Conservation (phyloP, 2,329 filamentous ascomycete genomes). For the Colletotrichum truncatum region DNA sequence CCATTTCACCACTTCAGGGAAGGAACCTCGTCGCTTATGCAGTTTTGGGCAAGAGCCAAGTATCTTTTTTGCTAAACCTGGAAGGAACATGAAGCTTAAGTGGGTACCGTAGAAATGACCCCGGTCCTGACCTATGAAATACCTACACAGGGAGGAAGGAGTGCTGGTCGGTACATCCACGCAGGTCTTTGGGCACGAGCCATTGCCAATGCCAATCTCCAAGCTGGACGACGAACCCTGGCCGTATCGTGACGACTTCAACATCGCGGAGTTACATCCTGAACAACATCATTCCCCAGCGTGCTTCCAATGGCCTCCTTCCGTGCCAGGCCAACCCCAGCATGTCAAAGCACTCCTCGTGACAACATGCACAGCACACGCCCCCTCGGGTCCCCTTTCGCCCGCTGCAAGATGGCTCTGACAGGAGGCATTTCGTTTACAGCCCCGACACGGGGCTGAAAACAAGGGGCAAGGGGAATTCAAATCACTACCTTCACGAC, state of each 20-base stretch:
- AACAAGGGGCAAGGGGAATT: background rate
- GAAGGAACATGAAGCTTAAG: slow-evolving; percentile 5
- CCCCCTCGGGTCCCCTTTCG: background rate
- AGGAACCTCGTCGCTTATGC: background rate
- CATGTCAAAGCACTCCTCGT: slow-evolving; percentile 3
- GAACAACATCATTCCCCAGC: background rate
- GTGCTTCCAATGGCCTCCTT: background rate
- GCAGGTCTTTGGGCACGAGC: background rate
- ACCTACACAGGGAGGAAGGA: background rate
- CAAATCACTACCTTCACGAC: background rate
- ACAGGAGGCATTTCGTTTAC: slow-evolving; percentile 18
- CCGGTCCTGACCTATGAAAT: background rate
- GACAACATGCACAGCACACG: background rate
- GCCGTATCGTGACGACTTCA: background rate
- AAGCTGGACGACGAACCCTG: background rate
- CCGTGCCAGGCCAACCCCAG: background rate
- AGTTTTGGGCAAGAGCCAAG: background rate
- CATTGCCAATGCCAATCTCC: slow-evolving; percentile 17
- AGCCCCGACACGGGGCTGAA: background rate
- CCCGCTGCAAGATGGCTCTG: slow-evolving; percentile 7
- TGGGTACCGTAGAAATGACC: background rate
- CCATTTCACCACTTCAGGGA: background rate
- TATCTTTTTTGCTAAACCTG: background rate
- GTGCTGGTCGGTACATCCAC: background rate
- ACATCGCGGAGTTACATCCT: slow-evolving; percentile 20